Conservation (phyloP, 2,329 filamentous ascomycete species). For the Venturia pyrina region DNA sequence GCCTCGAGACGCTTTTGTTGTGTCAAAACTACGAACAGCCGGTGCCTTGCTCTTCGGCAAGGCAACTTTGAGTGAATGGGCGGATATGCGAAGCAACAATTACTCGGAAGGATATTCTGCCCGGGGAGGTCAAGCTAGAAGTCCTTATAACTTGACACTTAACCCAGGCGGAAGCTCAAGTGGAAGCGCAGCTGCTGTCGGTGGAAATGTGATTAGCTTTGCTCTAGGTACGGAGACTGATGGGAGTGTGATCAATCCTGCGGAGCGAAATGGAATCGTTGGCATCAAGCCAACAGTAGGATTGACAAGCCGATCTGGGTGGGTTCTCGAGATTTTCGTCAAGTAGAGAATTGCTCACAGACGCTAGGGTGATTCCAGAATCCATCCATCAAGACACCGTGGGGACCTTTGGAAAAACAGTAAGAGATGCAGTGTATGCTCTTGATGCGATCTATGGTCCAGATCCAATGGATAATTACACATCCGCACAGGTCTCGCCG, state of each 20-base stretch:
- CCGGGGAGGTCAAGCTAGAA: slow-evolving; percentile 54
- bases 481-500: slow-evolving; percentile 47
- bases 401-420: slow-evolving; percentile 56
- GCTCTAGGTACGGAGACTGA: slow-evolving; percentile 67
- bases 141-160: slow-evolving; percentile 57
- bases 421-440: slow-evolving; percentile 48
- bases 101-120: slow-evolving; percentile 60
- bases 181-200: slow-evolving; percentile 55
- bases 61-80: slow-evolving; percentile 63
- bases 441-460: slow-evolving; percentile 53
- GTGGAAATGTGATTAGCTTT: slow-evolving; percentile 52
- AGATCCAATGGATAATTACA: slow-evolving; percentile 57
- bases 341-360: background rate
- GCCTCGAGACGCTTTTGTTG: slow-evolving; percentile 57
- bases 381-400: slow-evolving; percentile 59
- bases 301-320: slow-evolving; percentile 4
- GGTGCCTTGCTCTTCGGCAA: slow-evolving; percentile 64
- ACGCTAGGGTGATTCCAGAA: slow-evolving; percentile 45
- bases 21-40: slow-evolving; percentile 50
- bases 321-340: too few relatives aligned
- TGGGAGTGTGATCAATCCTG: slow-evolving; percentile 58
- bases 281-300: slow-evolving; percentile 68
- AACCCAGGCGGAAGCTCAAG: slow-evolving; percentile 63
- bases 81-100: slow-evolving; percentile 57
- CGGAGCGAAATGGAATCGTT: slow-evolving; percentile 57